A percentile compares a stretch with the other conserved stretches of the same genome.
Conservation (phyloP, 2,329 filamentous ascomycete species). For the Pseudocercospora cruenta region DNA sequence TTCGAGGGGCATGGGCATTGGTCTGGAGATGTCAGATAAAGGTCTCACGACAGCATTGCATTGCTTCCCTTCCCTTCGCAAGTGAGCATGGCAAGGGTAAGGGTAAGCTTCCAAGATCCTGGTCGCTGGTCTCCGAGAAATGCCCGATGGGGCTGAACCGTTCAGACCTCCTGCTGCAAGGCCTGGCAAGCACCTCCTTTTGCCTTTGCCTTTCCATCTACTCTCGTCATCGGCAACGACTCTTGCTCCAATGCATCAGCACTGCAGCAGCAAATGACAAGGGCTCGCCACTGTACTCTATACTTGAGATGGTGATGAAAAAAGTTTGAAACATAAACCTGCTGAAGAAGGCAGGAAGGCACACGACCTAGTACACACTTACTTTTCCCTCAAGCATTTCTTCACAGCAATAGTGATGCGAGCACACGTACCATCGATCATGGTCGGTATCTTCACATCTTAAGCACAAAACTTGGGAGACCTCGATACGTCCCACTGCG, state of each 20-base stretch:
- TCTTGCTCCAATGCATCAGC: no score
- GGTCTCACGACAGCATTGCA: no score
- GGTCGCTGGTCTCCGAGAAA: no score
- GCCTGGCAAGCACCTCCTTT: no score
- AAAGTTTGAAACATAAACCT: not conserved
- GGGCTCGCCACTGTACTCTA: no score
- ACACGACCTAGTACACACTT: slow-evolving; percentile 6
- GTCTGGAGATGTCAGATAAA: not conserved
- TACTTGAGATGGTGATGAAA: not conserved
- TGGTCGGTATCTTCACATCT: not conserved
- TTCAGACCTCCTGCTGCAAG: no score
- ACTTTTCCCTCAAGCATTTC: not conserved
- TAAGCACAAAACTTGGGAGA: not conserved
- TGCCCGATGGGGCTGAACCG: no score
- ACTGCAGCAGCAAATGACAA: no score
- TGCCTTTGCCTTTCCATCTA: no score
- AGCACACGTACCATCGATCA: not conserved
- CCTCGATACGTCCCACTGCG: not conserved
- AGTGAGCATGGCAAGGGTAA: not conserved
- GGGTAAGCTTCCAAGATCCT: no score
- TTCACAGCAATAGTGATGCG: not conserved
- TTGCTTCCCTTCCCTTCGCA: no score
- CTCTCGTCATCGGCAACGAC: no score
- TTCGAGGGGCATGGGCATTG: not conserved
- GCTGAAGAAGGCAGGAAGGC: slow-evolving; percentile 7